Evolutionary conservation across 2,329 filamentous ascomycete genomes (phyloP), one percentile per base, ranked within the genome.

Genomic region (Didymosphaeria variabile): DNA sequence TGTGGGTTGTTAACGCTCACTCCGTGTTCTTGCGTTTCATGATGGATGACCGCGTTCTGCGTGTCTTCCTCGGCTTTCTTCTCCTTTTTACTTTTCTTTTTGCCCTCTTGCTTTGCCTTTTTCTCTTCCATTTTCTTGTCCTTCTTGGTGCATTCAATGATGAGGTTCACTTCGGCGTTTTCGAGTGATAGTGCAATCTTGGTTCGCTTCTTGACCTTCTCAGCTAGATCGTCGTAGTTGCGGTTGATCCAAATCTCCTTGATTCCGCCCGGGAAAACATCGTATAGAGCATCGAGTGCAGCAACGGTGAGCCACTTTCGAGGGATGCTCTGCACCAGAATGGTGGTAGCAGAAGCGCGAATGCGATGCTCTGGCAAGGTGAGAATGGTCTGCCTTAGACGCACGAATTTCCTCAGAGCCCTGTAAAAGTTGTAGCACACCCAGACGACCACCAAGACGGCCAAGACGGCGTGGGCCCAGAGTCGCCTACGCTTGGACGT

Each of bases 161-260:
- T 91, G 44, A 99, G 82, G 23, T 92, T 88, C 0, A 93, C 97
- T 78, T 98, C 91, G 1, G 94, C 94, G 9, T 80, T 79, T 73
- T 99, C 95, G 0, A 99, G 86, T 58, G 84, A 82, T 45, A 84
- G 77, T 50, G 94, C 93, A 15, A 97, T 81, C 9, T 85, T 80
- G 62, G 93, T 88, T 47, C 95, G 87, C 65, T 88, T 82, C 52
- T 91, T 86, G 49, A 98, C 91, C 75, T 98, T 98, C 63, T 94
- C 90, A 50, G 92, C 86, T 12, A 99, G 85, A 9, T 90, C 86
- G 46, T 94, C 92, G 67, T 93, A 90, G 73, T 99, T 92, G 63
- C 94, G 88, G 61, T 97, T 99, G 70, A 99, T 89, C 94, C 94
- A 99, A 50, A 99, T 91, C 68, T 98, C 98, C 61, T 92, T 88